Evolutionary conservation across 495 filamentous ascomycete species (phyloP).

Genomic region (Apodospora peruviana): DNA sequence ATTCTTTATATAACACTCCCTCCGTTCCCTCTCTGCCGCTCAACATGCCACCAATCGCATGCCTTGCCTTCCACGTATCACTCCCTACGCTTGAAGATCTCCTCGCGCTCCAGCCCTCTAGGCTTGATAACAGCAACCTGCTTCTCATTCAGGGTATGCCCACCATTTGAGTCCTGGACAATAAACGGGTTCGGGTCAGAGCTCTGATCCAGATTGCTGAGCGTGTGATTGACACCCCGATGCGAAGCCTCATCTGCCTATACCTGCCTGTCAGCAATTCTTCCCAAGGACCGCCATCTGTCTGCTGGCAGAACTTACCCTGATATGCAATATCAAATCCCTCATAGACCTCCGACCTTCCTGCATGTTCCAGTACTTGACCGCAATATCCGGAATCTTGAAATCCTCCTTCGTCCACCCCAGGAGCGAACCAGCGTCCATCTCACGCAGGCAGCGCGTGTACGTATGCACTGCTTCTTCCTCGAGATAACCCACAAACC

Average conservation of each 20-base stretch:
- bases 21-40: no score
- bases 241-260: slow-evolving; percentile 89
- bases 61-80: no score
- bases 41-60: no score
- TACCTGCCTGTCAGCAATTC: no score
- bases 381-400: slow-evolving; percentile 78
- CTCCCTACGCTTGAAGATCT: no score
- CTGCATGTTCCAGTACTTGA: slow-evolving; percentile 92
- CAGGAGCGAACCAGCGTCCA: slow-evolving; percentile 77
- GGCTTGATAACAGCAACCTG: no score
- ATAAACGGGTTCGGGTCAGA: slow-evolving; percentile 89
- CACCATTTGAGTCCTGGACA: no score
- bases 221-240: slow-evolving; percentile 92
- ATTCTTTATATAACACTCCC: no score
- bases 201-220: slow-evolving; percentile 76
- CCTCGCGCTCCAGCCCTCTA: no score
- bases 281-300: no score
- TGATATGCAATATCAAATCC: slow-evolving; percentile 80
- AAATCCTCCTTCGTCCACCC: slow-evolving; percentile 66
- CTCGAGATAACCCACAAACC: slow-evolving; percentile 95
- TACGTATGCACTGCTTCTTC: slow-evolving; percentile 97
- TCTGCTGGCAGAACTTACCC: no score
- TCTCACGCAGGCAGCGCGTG: slow-evolving; percentile 75
- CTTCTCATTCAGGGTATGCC: no score
- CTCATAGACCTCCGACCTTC: slow-evolving; percentile 76